These are phyloP conservation scores for Lasiosphaeria ovina DNA, from an alignment of 495 filamentous ascomycete species.

Conservation along the genomic window DNA sequence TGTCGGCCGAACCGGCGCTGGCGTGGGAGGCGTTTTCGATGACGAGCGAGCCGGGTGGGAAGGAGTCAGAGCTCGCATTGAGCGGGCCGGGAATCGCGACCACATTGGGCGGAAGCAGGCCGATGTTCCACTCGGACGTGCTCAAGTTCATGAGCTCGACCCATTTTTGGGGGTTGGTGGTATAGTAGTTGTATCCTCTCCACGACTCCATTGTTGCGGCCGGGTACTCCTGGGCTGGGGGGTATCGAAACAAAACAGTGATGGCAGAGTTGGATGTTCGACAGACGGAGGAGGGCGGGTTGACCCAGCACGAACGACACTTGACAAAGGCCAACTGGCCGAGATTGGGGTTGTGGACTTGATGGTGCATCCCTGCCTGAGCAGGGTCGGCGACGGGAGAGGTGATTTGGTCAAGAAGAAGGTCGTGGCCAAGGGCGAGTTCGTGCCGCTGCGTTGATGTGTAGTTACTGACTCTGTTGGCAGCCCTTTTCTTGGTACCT, in stretches of 20 bases:
- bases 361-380: slow-evolving; percentile 13
- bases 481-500: too few relatives aligned
- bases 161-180: slow-evolving; percentile 12
- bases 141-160: slow-evolving; percentile 19
- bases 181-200: slow-evolving; percentile 17
- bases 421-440: not conserved
- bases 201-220: slow-evolving; percentile 17
- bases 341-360: not conserved
- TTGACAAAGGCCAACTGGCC: too few relatives aligned
- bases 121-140: slow-evolving; percentile 20
- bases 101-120: slow-evolving; percentile 12
- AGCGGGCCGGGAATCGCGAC: slow-evolving; percentile 13
- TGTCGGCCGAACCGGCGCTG: slow-evolving; percentile 1
- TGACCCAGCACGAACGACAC: too few relatives aligned
- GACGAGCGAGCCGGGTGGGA: slow-evolving; percentile 14
- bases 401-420: not conserved
- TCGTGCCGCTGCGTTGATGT: not conserved
- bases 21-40: slow-evolving; percentile 17
- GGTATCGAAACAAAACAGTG: too few relatives aligned
- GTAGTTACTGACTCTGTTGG: too few relatives aligned
- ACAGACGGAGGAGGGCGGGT: too few relatives aligned
- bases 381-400: slow-evolving; percentile 12
- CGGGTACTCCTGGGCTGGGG: too few relatives aligned
- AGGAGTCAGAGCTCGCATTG: not conserved
- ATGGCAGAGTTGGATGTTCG: not conserved